A percentile compares a stretch with the other conserved stretches of the same genome.
Conservation (phyloP, 441 rosid genomes). For the Pelargonium australe region DNA sequence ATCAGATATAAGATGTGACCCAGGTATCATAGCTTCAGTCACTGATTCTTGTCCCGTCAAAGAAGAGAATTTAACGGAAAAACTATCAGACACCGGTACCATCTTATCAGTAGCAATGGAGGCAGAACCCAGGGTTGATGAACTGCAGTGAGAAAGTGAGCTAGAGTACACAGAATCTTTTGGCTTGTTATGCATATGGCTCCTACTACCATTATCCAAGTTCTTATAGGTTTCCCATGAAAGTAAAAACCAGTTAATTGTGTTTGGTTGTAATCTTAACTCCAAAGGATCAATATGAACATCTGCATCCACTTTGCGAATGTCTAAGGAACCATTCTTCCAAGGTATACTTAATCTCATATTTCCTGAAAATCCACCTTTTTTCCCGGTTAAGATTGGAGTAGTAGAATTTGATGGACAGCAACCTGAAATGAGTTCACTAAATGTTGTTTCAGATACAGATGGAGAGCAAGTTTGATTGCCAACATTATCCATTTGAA, state of each 20-base stretch:
- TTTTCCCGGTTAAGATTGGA: conserved; percentile 55
- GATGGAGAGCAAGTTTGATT: conserved; percentile 28
- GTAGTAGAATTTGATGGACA: conserved; percentile 33
- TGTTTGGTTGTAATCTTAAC: conserved; percentile 61
- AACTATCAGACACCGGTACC: conserved; percentile 22
- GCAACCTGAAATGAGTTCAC: conserved; percentile 23
- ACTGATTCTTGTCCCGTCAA: conserved; percentile 35
- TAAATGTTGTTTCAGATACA: conserved; percentile 25
- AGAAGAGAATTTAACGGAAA: conserved; percentile 35
- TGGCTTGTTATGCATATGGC: conserved; percentile 22
- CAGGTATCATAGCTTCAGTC: conserved; percentile 46
- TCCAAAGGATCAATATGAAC: conserved; percentile 73
- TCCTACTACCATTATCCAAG: conserved; percentile 27
- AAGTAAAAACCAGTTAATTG: conserved; percentile 61
- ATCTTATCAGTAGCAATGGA: conserved; percentile 20
- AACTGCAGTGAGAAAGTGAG: conserved; percentile 15
- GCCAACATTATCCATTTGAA: conserved; percentile 44
- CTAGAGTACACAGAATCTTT: conserved; percentile 42
- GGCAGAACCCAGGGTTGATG: conserved; percentile 29
- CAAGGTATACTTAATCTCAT: conserved; percentile 88
- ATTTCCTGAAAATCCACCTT: conserved; percentile 84
- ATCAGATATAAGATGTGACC: conserved; percentile 62
- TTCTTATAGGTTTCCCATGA: conserved; percentile 49
- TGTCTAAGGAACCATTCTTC: conserved; percentile 89
- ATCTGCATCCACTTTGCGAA: conserved; percentile 81